Base-by-base conservation (phyloP, 345 rosid genomes). In the Boechera divaricarpa region DNA sequence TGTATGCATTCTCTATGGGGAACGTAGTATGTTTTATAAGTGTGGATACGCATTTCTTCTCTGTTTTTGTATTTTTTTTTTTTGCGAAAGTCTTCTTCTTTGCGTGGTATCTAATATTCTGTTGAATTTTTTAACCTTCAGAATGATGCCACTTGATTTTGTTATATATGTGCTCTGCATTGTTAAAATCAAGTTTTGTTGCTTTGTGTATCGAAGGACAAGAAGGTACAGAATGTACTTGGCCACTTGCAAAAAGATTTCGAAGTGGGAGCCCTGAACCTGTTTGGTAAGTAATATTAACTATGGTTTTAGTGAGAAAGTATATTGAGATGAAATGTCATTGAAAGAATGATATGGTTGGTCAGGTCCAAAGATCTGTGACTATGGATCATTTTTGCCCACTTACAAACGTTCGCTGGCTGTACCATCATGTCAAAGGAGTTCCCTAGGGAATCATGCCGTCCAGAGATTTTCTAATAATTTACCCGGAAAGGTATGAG, bases 321-420 rank as follows among this genome's bases (percentile, higher is more conserved):
- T 39, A 18, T 69, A 61, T 21, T 45, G 29, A 12, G 66, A 58
- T 52, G 59, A 51, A 55, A 44, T 72, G 69, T 76, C 41, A 60
- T 63, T 57, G 24, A 35, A 52, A 49, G 44, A 68, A 21, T 73
- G 64, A 53, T 66, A 76, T 81, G 59, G 59, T 82, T 69, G 78
- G 63, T 18, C 84, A 93, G 97, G 97, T 80, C 72, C 90, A 35
- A 82, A 49, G 66, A 81, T 71, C 80, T 86, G 83, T 72, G 84
- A 80, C 10, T 89, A 88, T 80, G 97, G 98, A 72, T 85, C 97
- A 24, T 93, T 93, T 84, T 82, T 93, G 81, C 88, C 86, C 60
- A 44, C 82, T 49, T 67, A 84, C 70, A 85, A 80, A 58, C 77
- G 82, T 36, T 71, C 76, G 1, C 73, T 82, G 36, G 65, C 77